Base-by-base conservation (phyloP, 2,329 filamentous ascomycete genomes). In the Penicillium sp. region DNA sequence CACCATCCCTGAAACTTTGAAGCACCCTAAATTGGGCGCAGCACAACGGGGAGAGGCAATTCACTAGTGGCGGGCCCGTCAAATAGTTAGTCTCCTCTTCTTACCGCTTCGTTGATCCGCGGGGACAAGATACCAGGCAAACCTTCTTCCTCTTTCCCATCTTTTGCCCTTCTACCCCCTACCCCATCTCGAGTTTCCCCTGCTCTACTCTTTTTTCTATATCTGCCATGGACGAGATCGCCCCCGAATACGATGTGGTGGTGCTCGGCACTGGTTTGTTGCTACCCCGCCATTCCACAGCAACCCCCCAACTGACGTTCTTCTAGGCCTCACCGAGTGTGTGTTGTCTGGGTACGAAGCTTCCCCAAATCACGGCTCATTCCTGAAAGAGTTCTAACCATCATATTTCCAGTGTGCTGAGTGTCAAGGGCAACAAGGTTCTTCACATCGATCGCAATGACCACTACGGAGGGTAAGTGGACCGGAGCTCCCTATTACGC, bases 341-440 rank as follows among this genome's bases (percentile, higher is more conserved):
- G 94, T 99, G 72, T 89, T 99, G 66, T 97, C 93, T 73, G 94
- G 93, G 91, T 96, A 88, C 72, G 79, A 40, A 43, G 39, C 40
- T 45, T 26, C 45, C 48, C n/a, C 12, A 37, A 17, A 37, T 36
- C 39, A n/a, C n/a, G 21, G 49, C 18, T 61, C 65, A 34, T 66
- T 64, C 24, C 67, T 63, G 29, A 40, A 42, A 37, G 15, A 1
- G 56, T 39, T 40, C 41, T 63, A 44, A 64, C 67, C 51, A 62
- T 60, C 51, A 30, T 45, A 13, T 42, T 44, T 61, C 54, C 67
- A 91, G 92, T 77, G 92, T 99, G 56, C 80, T 97, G 72, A 96
- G 91, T 80, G 93, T 97, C 68, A 97, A 97, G 83, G 93, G 93
- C 75, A 93, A 96, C 83, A 97, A 97, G 82, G 94, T 99, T 70